These are phyloP conservation scores for Suillus occidentalis DNA, from an alignment of 768 basidiomycete genomes.

Conservation along the genomic window DNA sequence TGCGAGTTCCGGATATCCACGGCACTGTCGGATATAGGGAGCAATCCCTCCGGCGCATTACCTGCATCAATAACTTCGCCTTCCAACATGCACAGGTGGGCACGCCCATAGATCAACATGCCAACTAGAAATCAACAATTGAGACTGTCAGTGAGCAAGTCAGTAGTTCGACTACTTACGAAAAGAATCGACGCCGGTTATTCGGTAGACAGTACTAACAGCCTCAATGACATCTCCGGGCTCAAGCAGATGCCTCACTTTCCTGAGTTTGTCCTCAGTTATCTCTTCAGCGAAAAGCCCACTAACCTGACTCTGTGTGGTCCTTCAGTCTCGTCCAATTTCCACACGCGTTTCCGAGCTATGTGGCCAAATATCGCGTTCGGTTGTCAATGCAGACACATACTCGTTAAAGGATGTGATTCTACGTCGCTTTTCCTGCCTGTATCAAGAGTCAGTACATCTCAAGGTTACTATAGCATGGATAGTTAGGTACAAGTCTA, in stretches of 20 bases:
- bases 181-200: slow-evolving; percentile 89
- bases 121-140: slow-evolving; percentile 49
- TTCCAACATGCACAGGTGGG: slow-evolving; percentile 88
- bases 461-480: not conserved
- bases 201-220: slow-evolving; percentile 80
- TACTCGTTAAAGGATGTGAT: slow-evolving; percentile 60
- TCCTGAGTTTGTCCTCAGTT: slow-evolving; percentile 83
- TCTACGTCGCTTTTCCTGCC: slow-evolving; percentile 77
- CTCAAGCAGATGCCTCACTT: slow-evolving; percentile 84
- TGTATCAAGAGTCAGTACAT: slow-evolving; percentile 29
- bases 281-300: slow-evolving; percentile 63
- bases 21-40: slow-evolving; percentile 83
- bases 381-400: slow-evolving; percentile 61
- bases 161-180: slow-evolving; percentile 49
- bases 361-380: slow-evolving; percentile 83
- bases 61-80: slow-evolving; percentile 88
- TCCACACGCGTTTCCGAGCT: slow-evolving; percentile 56
- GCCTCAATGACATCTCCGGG: slow-evolving; percentile 89
- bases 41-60: slow-evolving; percentile 78
- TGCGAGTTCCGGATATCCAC: slow-evolving; percentile 80
- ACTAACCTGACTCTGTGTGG: slow-evolving; percentile 80
- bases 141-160: slow-evolving; percentile 1
- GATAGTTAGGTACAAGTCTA: slow-evolving; percentile 58
- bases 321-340: slow-evolving; percentile 90
- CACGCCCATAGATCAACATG: slow-evolving; percentile 81